phyloP scores from a whole-genome alignment of 768 basidiomycete genomes.

The Kwoniella mangroviensis region DNA sequence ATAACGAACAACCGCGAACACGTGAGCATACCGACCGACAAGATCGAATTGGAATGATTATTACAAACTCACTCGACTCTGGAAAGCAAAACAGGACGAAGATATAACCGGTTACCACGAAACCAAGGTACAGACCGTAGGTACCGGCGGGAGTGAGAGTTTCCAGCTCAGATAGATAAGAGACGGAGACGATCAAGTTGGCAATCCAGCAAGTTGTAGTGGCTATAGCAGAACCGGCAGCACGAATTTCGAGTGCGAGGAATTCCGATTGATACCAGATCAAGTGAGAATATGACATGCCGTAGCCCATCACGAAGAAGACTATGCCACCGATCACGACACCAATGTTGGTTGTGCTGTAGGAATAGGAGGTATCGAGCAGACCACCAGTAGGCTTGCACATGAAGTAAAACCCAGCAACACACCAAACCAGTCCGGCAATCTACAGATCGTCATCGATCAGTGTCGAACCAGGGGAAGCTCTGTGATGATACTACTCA shows the following conservation, averaged over 20 bases:
- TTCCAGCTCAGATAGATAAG: neutral
- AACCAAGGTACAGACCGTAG: constrained; percentile 30
- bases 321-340: constrained; percentile 28
- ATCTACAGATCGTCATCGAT: constrained; percentile 13
- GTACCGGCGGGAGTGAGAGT: constrained; percentile 25
- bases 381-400: constrained; percentile 5
- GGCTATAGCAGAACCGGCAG: constrained; percentile 21
- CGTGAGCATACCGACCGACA: too few species aligned
- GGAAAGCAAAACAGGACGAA: constrained; percentile 33
- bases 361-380: neutral
- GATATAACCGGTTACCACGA: constrained; percentile 21
- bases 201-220: constrained; percentile 29
- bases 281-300: constrained; percentile 21
- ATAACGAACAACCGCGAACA: too few species aligned
- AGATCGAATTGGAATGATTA: neutral
- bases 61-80: constrained; percentile 22
- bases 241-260: constrained; percentile 38
- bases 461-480: neutral
- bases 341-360: neutral
- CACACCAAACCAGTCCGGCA: constrained; percentile 21
- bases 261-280: constrained; percentile 31
- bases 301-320: constrained; percentile 20
- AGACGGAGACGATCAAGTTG: constrained; percentile 24
- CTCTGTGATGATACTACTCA: neutral
- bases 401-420: constrained; percentile 11